Evolutionary conservation across 2,329 filamentous ascomycete species (phyloP).

Genomic region (Keithomyces neogunnii): DNA sequence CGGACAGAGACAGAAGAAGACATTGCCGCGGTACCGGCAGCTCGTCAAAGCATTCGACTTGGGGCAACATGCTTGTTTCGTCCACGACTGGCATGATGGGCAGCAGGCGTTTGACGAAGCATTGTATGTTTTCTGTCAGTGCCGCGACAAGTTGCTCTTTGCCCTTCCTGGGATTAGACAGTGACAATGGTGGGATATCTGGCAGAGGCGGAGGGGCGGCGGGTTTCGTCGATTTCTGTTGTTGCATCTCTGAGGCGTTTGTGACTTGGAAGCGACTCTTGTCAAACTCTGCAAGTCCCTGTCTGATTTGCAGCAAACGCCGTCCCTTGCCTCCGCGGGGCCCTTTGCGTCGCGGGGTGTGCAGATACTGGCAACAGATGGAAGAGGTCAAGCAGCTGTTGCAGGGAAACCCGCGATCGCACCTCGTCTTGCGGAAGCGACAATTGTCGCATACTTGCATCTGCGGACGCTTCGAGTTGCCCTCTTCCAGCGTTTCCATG

Average conservation of each 20-base stretch:
- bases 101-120: slow-evolving; percentile 22
- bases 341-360: slow-evolving; percentile 20
- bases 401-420: slow-evolving; percentile 22
- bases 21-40: slow-evolving; percentile 18
- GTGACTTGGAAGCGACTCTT: slow-evolving; percentile 13
- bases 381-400: slow-evolving; percentile 17
- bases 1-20: slow-evolving; percentile 19
- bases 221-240: slow-evolving; percentile 1
- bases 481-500: background rate
- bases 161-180: slow-evolving; percentile 1
- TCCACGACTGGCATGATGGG: slow-evolving; percentile 24
- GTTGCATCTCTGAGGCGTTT: slow-evolving; percentile 9
- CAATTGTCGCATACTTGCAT: slow-evolving; percentile 21
- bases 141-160: slow-evolving; percentile 14
- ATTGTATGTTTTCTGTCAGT: slow-evolving; percentile 18
- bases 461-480: background rate
- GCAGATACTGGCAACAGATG: slow-evolving; percentile 21
- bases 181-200: background rate
- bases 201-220: background rate
- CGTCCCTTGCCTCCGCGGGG: slow-evolving; percentile 20
- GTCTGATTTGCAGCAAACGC: slow-evolving; percentile 18
- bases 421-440: slow-evolving; percentile 24
- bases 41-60: slow-evolving; percentile 16
- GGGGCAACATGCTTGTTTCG: slow-evolving; percentile 17
- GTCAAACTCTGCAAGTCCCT: slow-evolving; percentile 13